A percentile compares a stretch with the other conserved stretches of the same genome.
phyloP scores from a whole-genome alignment of 768 basidiomycete species.

The Boletus pseudo-olivaceus region DNA sequence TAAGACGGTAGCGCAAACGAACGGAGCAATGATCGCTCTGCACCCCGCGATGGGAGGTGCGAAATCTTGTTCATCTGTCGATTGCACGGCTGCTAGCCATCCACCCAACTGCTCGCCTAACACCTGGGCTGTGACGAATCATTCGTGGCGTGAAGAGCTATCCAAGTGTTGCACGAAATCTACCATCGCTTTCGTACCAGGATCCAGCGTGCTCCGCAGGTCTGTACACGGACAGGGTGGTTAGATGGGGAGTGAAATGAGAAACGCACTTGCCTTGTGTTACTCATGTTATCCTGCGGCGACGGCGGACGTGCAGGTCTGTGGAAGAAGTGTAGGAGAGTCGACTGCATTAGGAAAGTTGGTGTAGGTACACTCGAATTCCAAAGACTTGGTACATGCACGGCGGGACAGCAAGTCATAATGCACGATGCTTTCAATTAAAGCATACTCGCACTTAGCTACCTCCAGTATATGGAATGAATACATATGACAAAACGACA shows the following conservation, averaged over 20 bases:
- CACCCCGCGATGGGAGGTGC: slow-evolving; percentile 64
- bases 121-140: slow-evolving; percentile 41
- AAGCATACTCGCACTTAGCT: slow-evolving; percentile 48
- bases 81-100: slow-evolving; percentile 61
- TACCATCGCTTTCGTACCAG: slow-evolving; percentile 83
- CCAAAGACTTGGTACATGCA: not conserved
- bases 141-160: slow-evolving; percentile 13
- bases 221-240: slow-evolving; percentile 29
- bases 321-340: slow-evolving; percentile 16
- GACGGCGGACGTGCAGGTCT: slow-evolving; percentile 10
- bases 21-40: slow-evolving; percentile 97
- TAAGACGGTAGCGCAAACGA: slow-evolving; percentile 31
- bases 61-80: slow-evolving; percentile 45
- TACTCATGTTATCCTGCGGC: slow-evolving; percentile 19
- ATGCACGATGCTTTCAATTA: slow-evolving; percentile 23
- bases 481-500: slow-evolving; percentile 39
- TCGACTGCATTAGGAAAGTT: slow-evolving; percentile 27
- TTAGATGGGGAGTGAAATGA: not conserved
- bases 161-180: slow-evolving; percentile 14
- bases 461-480: slow-evolving; percentile 49
- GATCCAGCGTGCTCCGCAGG: slow-evolving; percentile 81
- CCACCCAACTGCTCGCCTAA: slow-evolving; percentile 58
- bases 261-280: slow-evolving; percentile 24
- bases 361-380: too few species aligned
- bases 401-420: slow-evolving; percentile 3